Conservation (phyloP, 2,329 filamentous ascomycete genomes). For the Cryphonectria naterciae region DNA sequence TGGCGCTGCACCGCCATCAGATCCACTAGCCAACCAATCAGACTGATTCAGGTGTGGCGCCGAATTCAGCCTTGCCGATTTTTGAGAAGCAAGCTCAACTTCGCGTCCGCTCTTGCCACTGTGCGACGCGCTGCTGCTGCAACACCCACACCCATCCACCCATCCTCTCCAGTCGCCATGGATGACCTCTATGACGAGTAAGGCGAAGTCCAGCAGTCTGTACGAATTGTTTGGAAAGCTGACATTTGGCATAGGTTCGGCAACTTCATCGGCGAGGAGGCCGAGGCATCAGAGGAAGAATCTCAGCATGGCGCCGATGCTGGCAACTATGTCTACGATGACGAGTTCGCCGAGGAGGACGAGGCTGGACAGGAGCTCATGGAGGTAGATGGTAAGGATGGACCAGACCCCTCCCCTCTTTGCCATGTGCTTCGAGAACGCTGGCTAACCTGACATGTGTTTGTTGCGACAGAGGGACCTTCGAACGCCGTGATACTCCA, state of each 20-base stretch:
- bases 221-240: conserved; percentile 20
- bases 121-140: neutral
- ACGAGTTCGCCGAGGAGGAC: conserved; percentile 68
- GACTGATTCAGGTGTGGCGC: conserved; percentile 11
- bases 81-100: conserved; percentile 24
- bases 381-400: conserved; percentile 79
- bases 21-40: conserved; percentile 20
- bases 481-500: conserved; percentile 98
- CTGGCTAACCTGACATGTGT: conserved; percentile 34
- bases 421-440: conserved; percentile 1
- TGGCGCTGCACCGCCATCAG: conserved; percentile 14
- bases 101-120: conserved; percentile 3
- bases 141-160: neutral
- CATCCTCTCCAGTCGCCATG: conserved; percentile 49
- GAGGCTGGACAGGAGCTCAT: conserved; percentile 81
- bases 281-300: conserved; percentile 81
- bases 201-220: conserved; percentile 29
- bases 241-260: conserved; percentile 70
- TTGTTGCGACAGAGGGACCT: conserved; percentile 64
- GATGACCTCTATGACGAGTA: conserved; percentile 98
- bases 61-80: conserved; percentile 29
- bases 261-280: conserved; percentile 96
- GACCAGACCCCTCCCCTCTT: neutral
- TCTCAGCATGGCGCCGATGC: conserved; percentile 76
- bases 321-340: conserved; percentile 80